A percentile compares a stretch with the other conserved stretches of the same genome.
These are phyloP conservation scores for Ballota nigra DNA, from an alignment of 257 asterid genomes.

Conservation along the genomic window DNA sequence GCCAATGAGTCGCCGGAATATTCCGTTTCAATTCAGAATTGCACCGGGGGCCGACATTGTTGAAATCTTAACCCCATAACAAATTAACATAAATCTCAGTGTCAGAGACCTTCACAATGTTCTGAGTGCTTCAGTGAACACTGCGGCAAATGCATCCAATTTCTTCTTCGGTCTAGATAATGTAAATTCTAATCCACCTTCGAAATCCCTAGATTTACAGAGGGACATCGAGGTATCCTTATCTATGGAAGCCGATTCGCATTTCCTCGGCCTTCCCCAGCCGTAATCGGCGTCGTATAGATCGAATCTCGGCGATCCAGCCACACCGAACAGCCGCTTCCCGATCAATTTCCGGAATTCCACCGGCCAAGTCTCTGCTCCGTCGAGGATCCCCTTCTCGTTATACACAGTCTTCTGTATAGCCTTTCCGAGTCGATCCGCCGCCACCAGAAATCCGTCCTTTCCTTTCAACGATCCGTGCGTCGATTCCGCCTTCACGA, in stretches of 20 bases:
- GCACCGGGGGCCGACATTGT: not conserved
- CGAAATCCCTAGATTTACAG: slow-evolving; percentile 32
- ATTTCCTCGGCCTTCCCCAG: slow-evolving; percentile 39
- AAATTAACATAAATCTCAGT: not conserved
- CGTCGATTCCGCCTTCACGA: slow-evolving; percentile 26
- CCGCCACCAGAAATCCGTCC: slow-evolving; percentile 33
- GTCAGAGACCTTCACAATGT: no score
- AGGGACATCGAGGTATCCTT: slow-evolving; percentile 35
- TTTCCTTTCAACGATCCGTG: slow-evolving; percentile 23
- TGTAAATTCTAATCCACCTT: slow-evolving; percentile 33
- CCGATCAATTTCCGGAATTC: slow-evolving; percentile 28
- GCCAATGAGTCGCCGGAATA: slow-evolving; percentile 10
- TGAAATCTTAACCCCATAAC: not conserved
- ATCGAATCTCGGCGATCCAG: slow-evolving; percentile 37
- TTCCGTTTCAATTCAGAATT: not conserved
- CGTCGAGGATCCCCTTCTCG: slow-evolving; percentile 32
- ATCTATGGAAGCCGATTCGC: slow-evolving; percentile 33
- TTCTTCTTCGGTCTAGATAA: slow-evolving; percentile 30
- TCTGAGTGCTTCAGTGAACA: slow-evolving; percentile 26
- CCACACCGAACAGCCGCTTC: slow-evolving; percentile 32
- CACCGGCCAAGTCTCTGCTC: slow-evolving; percentile 33
- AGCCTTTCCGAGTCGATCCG: slow-evolving; percentile 27
- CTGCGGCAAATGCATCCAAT: slow-evolving; percentile 33
- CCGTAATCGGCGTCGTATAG: slow-evolving; percentile 38
- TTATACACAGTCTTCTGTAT: slow-evolving; percentile 31